Conservation (phyloP, 495 filamentous ascomycete species). For the Chaetomium cochliodes region DNA sequence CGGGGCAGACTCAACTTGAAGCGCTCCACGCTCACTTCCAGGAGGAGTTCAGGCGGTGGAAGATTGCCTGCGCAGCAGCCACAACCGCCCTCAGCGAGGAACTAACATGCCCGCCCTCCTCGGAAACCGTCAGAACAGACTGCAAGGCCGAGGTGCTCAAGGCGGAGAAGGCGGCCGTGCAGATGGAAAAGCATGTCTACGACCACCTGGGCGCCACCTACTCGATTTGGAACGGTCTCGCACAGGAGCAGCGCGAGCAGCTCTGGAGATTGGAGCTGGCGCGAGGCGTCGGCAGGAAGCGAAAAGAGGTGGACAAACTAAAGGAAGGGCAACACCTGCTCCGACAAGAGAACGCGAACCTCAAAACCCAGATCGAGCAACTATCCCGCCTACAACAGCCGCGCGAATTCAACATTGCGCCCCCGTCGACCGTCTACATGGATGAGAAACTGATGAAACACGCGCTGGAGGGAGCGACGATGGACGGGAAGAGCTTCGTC, state of each 20-base stretch:
- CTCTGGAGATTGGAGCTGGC: conserved; percentile 78
- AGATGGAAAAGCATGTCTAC: conserved; percentile 60
- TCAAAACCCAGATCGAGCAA: conserved; percentile 67
- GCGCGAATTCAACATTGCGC: conserved; percentile 65
- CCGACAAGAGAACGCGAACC: conserved; percentile 69
- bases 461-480: conserved; percentile 35
- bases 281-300: conserved; percentile 65
- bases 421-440: conserved; percentile 62
- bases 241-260: conserved; percentile 56
- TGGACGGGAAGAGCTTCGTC: conserved; percentile 27
- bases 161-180: conserved; percentile 43
- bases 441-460: conserved; percentile 41
- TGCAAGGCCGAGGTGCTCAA: conserved; percentile 42
- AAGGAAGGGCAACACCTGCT: conserved; percentile 61
- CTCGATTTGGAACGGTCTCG: conserved; percentile 64
- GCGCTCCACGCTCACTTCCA: conserved; percentile 64
- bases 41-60: conserved; percentile 65
- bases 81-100: conserved; percentile 45
- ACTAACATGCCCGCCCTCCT: conserved; percentile 40
- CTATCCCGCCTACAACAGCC: conserved; percentile 67
- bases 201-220: conserved; percentile 70
- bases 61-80: conserved; percentile 42
- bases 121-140: conserved; percentile 37
- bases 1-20: conserved; percentile 66
- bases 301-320: conserved; percentile 61